Conservation (phyloP, 352 stramenopile genomes). For the Phytophthora multivora region DNA sequence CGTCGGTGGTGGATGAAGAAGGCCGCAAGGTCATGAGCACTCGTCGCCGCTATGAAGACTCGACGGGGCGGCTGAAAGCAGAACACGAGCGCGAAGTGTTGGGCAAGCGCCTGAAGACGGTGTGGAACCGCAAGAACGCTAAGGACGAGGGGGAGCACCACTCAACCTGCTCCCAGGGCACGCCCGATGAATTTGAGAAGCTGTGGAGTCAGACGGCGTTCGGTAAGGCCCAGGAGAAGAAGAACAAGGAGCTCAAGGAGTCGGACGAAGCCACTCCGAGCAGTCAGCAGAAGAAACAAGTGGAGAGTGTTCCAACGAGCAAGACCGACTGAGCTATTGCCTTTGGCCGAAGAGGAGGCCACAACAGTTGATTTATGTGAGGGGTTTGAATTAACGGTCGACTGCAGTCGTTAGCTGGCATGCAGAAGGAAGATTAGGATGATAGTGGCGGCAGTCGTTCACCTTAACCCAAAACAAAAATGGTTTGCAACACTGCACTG, state of each 20-base stretch:
- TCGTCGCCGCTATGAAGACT: constrained; percentile 86
- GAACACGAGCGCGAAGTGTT: constrained; percentile 79
- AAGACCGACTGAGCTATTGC: constrained; percentile 11
- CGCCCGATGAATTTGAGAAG: constrained; percentile 72
- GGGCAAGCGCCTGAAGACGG: constrained; percentile 65
- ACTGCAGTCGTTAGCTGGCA: not conserved
- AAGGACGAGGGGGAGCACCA: constrained; percentile 73
- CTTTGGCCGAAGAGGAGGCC: too few species aligned
- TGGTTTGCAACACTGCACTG: not conserved
- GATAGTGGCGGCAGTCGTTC: not conserved
- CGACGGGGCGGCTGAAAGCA: constrained; percentile 77
- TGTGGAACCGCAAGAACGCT: constrained; percentile 73
- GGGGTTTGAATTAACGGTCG: not conserved
- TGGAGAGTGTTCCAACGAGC: constrained; percentile 18
- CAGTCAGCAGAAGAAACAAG: constrained; percentile 24
- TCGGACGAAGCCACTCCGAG: constrained; percentile 27
- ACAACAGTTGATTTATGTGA: not conserved
- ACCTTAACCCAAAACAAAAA: not conserved
- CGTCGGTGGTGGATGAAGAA: constrained; percentile 72
- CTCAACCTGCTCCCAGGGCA: constrained; percentile 58
- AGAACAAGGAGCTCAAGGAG: constrained; percentile 57
- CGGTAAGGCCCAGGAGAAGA: constrained; percentile 67
- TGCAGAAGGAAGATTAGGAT: not conserved
- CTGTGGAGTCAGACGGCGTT: constrained; percentile 78
- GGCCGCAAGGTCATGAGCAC: constrained; percentile 67